Base-by-base conservation (phyloP, 345 rosid species). In the Physaria fendleri region DNA sequence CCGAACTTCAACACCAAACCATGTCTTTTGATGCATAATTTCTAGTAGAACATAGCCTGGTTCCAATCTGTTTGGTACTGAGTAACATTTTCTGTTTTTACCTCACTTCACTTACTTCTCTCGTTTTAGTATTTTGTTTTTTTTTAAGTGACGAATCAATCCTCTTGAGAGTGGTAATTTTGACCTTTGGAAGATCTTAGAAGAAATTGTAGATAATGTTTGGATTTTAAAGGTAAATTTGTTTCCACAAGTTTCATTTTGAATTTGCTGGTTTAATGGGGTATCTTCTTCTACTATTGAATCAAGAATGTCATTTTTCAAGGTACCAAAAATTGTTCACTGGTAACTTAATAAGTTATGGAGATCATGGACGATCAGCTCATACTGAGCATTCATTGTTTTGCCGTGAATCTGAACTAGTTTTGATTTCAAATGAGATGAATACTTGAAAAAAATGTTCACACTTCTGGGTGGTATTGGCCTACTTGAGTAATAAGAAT, bases 211-310 rank as follows among this genome's bases (percentile, higher is more conserved):
- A 47, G 69, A 70, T 9, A 70, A 70, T 70, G 74, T 70, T 34
- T 70, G 74, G 74, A 63, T 70, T 62, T 35, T 70, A 18, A 70
- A 70, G 74, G 74, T 70, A 63, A 62, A 1, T 38, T 56, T 7
- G 17, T 23, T 64, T 42, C 25, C 2, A 22, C 13, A 6, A 30
- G 13, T 22, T 35, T 34, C 30, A 13, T 17, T 17, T 43, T 18
- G 24, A 23, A 23, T 2, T 18, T 35, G 45, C 27, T 59, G 30
- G 12, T 12, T n/a, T 6, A 17, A 28, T n/a, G 16, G 4, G 37
- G 62, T 16, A 40, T 56, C 48, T 56, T 56, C 48, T 56, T 2
- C 59, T 37, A 13, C 8, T 41, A 39, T 28, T 24, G 15, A 10
- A 9, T 21, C 5, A 5, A 27, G n/a, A 25, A 46, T 41, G 45